A percentile compares a stretch with the other conserved stretches of the same genome.
These are phyloP conservation scores for Musa balbisiana DNA, from an alignment of 202 grass and related monocot species.

Conservation along the genomic window DNA sequence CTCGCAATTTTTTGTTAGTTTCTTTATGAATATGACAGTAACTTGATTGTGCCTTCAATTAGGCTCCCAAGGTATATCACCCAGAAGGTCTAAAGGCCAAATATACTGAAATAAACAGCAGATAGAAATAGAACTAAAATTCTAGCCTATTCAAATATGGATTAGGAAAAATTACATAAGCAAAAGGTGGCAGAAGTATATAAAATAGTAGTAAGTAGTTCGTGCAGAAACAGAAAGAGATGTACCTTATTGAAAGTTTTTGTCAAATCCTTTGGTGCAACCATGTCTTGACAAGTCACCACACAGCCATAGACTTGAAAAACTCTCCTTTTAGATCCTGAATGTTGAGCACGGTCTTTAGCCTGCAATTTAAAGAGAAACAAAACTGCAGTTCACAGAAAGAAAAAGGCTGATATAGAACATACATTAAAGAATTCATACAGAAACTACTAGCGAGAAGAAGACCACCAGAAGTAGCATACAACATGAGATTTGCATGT, in stretches of 20 bases:
- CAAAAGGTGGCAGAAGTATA: neutral
- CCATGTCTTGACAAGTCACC: conserved; percentile 77
- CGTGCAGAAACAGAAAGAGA: conserved; percentile 15
- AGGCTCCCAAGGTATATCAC: no score
- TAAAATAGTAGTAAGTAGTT: neutral
- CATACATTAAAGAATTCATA: conserved; percentile 15
- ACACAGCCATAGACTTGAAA: conserved; percentile 91
- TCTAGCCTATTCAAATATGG: neutral
- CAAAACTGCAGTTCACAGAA: conserved; percentile 8
- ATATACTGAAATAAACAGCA: neutral
- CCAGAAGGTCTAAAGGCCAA: no score
- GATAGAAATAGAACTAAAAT: neutral
- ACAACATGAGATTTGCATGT: neutral
- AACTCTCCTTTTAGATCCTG: conserved; percentile 55
- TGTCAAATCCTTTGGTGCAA: conserved; percentile 62
- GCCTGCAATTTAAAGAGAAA: conserved; percentile 36
- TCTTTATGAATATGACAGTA: no score
- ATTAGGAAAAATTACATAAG: neutral
- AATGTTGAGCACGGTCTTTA: conserved; percentile 31
- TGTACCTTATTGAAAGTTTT: conserved; percentile 77
- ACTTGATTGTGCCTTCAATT: no score
- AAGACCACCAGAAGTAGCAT: neutral
- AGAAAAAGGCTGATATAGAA: conserved; percentile 1
- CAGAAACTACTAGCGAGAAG: neutral
- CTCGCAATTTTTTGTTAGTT: no score